Conservation (phyloP, 208 protist genomes). For the Trichomonas tenax region DNA sequence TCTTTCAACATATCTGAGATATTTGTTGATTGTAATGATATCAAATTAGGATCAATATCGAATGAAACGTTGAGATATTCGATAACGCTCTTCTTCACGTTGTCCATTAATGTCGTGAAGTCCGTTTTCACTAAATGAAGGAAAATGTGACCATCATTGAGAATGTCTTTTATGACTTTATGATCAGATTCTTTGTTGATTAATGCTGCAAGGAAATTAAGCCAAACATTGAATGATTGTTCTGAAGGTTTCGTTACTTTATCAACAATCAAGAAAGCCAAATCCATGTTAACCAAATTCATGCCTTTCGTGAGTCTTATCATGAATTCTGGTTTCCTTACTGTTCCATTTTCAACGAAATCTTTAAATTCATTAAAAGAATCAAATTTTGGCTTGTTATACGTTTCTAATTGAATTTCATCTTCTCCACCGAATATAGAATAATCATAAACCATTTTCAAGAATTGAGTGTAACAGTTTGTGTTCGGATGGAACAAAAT, state of each 20-base stretch:
- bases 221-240: not conserved
- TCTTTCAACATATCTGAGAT: not conserved
- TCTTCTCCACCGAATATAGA: not conserved
- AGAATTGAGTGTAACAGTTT: not conserved
- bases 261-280: not conserved
- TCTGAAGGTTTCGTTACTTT: not conserved
- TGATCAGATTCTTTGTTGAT: not conserved
- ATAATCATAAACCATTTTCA: not conserved
- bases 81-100: not conserved
- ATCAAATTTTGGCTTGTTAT: not conserved
- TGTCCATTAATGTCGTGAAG: not conserved
- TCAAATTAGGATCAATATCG: not conserved
- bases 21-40: not conserved
- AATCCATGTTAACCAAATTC: not conserved
- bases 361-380: not conserved
- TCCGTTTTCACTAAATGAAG: not conserved
- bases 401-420: not conserved
- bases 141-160: not conserved
- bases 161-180: not conserved
- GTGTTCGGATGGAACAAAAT: not conserved
- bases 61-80: not conserved
- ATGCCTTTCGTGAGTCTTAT: not conserved
- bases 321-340: not conserved
- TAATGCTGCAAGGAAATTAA: not conserved
- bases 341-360: not conserved